Evolutionary conservation across 2,329 filamentous ascomycete genomes (phyloP).

Genomic region (Stenocarpella maydis): DNA sequence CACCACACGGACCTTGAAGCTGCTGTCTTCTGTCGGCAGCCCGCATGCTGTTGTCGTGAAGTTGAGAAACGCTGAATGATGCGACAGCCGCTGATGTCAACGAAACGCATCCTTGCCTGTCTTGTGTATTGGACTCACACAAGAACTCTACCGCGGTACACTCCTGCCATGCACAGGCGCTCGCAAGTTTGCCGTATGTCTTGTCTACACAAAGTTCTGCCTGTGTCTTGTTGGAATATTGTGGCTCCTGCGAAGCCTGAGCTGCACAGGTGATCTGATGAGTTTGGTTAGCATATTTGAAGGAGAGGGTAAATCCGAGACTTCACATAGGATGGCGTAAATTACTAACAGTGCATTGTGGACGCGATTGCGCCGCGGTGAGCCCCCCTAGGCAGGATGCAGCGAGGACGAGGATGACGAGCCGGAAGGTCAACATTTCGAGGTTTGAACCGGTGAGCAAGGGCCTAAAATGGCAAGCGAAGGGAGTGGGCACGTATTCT

Average conservation of each 20-base stretch:
- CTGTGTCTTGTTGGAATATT: not conserved
- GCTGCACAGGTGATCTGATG: not conserved
- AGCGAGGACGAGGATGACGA: not conserved
- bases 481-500: not conserved
- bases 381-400: not conserved
- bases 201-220: not conserved
- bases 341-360: slow-evolving; percentile 7
- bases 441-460: not conserved
- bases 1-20: not conserved
- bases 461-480: not conserved
- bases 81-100: not conserved
- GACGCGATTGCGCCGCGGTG: not conserved
- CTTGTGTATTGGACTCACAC: not conserved
- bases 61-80: not conserved
- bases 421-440: not conserved
- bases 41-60: slow-evolving; percentile 6
- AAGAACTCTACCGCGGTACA: not conserved
- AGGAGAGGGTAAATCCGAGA: rapidly evolving
- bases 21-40: not conserved
- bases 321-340: no score
- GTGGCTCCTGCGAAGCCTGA: not conserved
- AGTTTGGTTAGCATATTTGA: not conserved
- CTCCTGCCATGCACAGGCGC: not conserved
- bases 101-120: not conserved
- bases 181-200: not conserved